Base-by-base conservation (phyloP, 768 basidiomycete species). In the Coprinopsis sp. region DNA sequence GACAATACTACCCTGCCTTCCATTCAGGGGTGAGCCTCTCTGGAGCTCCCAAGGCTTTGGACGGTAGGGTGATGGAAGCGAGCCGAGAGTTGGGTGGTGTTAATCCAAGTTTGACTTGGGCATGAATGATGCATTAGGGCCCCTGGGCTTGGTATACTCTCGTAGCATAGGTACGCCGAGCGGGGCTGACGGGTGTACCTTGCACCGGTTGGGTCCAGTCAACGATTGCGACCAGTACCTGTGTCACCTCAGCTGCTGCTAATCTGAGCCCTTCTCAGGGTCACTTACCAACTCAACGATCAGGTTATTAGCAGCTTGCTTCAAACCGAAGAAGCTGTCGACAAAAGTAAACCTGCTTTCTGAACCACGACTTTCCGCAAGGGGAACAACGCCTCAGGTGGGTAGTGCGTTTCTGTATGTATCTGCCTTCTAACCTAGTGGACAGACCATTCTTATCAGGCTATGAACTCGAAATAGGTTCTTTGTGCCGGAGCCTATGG, bases 391-490 rank as follows among this genome's bases (percentile, higher is more conserved):
- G 1, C 28, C 41, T 29, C 7, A 24, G 30, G 24, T n/a, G n/a
- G n/a, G n/a, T n/a, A n/a, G n/a, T n/a, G n/a, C n/a, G n/a, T n/a
- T n/a, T n/a, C n/a, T n/a, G 5, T 25, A 14, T 33, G 33, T 6
- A 6, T 36, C n/a, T 6, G 7, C 7, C 36, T 7, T 11, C 18
- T 18, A 18, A 37, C 11, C 19, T 23, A 22, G 16, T 2, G 11
- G 5, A 18, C 38, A 37, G 23, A 3, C 1, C 14, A 5, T n/a
- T 14, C 23, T 56, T 44, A 28, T 73, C 66, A 58, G 2, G 70
- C 64, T 1, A 65, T 50, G 10, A 77, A 76, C 1, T 54, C 54
- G 46, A 74, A 71, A 49, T 80, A 81, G 53, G 65, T 81, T 31
- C 52, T 81, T 18, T 68, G 57, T 14, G 49, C 52, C 3, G 61